phyloP scores from a whole-genome alignment of 345 rosid species.

The Gossypium turneri region DNA sequence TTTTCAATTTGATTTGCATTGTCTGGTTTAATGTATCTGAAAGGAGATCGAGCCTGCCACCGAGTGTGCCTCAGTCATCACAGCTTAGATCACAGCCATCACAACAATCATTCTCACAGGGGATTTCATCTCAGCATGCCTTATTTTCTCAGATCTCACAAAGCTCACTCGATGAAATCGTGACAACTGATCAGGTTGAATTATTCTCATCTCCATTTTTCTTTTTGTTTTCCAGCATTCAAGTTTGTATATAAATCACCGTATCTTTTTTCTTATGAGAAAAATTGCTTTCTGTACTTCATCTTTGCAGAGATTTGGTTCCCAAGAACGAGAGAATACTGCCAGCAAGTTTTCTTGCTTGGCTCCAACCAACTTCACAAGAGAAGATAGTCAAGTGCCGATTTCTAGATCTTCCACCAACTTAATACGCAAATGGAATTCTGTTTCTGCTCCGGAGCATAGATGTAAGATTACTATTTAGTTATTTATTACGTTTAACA shows the following conservation, averaged over 20 bases:
- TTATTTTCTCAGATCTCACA: slow-evolving; percentile 79
- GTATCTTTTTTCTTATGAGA: background rate
- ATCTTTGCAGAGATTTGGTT: slow-evolving; percentile 56
- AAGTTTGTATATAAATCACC: background rate
- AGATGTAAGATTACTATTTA: background rate
- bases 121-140: slow-evolving; percentile 77
- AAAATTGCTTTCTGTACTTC: slow-evolving; percentile 8
- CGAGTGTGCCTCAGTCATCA: slow-evolving; percentile 51
- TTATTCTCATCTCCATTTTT: slow-evolving; percentile 1
- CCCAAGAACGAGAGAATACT: slow-evolving; percentile 63
- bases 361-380: slow-evolving; percentile 38
- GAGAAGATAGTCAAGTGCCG: slow-evolving; percentile 61
- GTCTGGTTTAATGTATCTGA: slow-evolving; percentile 10
- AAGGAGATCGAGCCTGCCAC: slow-evolving; percentile 52
- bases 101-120: slow-evolving; percentile 86
- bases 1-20: background rate
- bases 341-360: slow-evolving; percentile 51
- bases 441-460: slow-evolving; percentile 26
- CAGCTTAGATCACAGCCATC: slow-evolving; percentile 66
- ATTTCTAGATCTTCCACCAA: slow-evolving; percentile 50
- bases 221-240: background rate
- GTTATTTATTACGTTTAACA: background rate
- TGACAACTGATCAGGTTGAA: slow-evolving; percentile 57
- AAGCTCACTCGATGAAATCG: slow-evolving; percentile 55
- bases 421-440: slow-evolving; percentile 55